A percentile compares a stretch with the other conserved stretches of the same genome.
Conservation (phyloP, 2,329 filamentous ascomycete genomes). For the Phyllosticta paracitricarpa region DNA sequence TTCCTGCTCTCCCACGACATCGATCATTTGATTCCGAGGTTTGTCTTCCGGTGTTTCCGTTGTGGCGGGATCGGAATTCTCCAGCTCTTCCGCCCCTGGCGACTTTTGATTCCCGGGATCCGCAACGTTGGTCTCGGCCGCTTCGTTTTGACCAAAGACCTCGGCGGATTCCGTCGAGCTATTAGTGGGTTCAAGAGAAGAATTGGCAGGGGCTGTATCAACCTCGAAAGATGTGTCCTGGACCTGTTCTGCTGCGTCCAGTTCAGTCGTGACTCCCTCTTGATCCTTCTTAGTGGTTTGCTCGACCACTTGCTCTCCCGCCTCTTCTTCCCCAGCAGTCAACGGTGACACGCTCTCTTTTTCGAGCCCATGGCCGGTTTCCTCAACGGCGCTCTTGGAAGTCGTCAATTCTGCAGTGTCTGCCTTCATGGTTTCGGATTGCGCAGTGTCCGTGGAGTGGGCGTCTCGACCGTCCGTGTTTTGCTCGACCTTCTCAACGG, state of each 20-base stretch:
- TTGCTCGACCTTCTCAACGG: neutral
- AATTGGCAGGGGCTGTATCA: neutral
- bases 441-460: neutral
- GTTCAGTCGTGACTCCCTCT: neutral
- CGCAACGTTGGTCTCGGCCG: neutral
- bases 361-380: neutral
- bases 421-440: neutral
- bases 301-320: neutral
- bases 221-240: neutral
- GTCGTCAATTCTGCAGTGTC: neutral
- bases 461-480: neutral
- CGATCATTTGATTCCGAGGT: too few relatives aligned
- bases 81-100: neutral
- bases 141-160: neutral
- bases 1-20: too few relatives aligned
- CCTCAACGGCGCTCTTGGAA: neutral
- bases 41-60: neutral
- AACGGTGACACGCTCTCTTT: neutral
- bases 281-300: neutral
- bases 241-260: neutral
- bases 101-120: neutral
- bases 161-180: neutral
- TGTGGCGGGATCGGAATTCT: too few relatives aligned
- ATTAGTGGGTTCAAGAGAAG: neutral
- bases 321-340: neutral